These are phyloP conservation scores for Phytopythium delawarense DNA, from an alignment of 352 stramenopile species.

Conservation along the genomic window DNA sequence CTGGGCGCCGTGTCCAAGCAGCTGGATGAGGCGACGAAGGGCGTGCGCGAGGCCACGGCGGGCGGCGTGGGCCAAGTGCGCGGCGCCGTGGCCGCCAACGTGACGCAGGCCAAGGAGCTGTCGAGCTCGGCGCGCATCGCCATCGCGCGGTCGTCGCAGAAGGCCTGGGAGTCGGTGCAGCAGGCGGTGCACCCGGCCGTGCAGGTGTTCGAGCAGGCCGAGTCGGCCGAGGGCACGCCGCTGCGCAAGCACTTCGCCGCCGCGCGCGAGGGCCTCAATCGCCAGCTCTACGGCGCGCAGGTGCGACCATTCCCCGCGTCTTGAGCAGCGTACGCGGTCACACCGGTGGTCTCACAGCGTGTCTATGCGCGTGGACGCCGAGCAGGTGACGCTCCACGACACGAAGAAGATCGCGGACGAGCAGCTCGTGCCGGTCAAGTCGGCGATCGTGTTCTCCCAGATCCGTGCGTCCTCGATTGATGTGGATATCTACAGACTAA, in stretches of 20 bases:
- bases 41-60: conserved; percentile 28
- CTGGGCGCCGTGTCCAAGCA: conserved; percentile 39
- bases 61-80: conserved; percentile 42
- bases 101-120: conserved; percentile 59
- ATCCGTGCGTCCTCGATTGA: conserved; percentile 34
- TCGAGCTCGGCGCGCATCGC: conserved; percentile 50
- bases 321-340: not conserved
- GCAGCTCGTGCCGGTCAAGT: conserved; percentile 62
- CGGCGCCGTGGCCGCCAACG: conserved; percentile 29
- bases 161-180: conserved; percentile 37
- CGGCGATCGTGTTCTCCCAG: conserved; percentile 32
- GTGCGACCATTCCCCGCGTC: conserved; percentile 1
- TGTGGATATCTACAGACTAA: not conserved
- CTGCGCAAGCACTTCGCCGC: conserved; percentile 54
- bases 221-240: conserved; percentile 55
- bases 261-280: conserved; percentile 49
- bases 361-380: not conserved
- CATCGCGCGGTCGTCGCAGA: conserved; percentile 28
- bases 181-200: conserved; percentile 41
- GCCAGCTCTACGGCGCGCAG: conserved; percentile 55
- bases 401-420: conserved; percentile 48
- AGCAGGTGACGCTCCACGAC: conserved; percentile 41
- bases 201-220: conserved; percentile 60
- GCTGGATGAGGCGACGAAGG: conserved; percentile 47
- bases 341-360: not conserved